Evolutionary conservation across 768 basidiomycete genomes (phyloP).

Genomic region (Cyathus striatus): DNA sequence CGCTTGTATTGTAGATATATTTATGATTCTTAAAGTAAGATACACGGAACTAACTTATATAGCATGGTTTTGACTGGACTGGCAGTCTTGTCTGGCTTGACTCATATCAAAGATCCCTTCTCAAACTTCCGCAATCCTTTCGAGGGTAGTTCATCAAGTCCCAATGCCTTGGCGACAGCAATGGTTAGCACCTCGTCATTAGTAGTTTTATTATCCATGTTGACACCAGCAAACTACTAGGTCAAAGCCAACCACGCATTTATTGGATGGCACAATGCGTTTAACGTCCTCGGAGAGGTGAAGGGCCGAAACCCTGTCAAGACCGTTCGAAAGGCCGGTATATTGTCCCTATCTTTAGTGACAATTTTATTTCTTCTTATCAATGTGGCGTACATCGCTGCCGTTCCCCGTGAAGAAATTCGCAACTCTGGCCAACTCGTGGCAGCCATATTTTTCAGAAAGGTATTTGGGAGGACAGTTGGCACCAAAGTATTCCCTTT

Average conservation of each 20-base stretch:
- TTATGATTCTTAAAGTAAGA: background rate
- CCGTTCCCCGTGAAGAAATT: slow-evolving; percentile 28
- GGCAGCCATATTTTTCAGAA: slow-evolving; percentile 27
- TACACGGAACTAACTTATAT: background rate
- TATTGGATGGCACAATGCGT: slow-evolving; percentile 29
- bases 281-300: slow-evolving; percentile 42
- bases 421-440: slow-evolving; percentile 25
- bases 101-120: slow-evolving; percentile 47
- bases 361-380: slow-evolving; percentile 40
- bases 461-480: slow-evolving; percentile 20
- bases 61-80: slow-evolving; percentile 48
- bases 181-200: too few species aligned
- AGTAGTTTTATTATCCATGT: too few species aligned
- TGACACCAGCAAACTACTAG: too few species aligned
- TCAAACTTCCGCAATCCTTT: slow-evolving; percentile 54
- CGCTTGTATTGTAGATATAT: slow-evolving; percentile 21
- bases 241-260: slow-evolving; percentile 29
- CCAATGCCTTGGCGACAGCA: slow-evolving; percentile 35
- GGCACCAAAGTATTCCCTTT: slow-evolving; percentile 23
- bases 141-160: slow-evolving; percentile 38
- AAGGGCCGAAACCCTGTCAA: slow-evolving; percentile 32
- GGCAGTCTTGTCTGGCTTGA: slow-evolving; percentile 53
- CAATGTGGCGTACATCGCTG: slow-evolving; percentile 34
- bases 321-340: slow-evolving; percentile 38
- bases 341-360: slow-evolving; percentile 34